Base-by-base conservation (phyloP, 257 asterid genomes). In the Fraxinus americana region DNA sequence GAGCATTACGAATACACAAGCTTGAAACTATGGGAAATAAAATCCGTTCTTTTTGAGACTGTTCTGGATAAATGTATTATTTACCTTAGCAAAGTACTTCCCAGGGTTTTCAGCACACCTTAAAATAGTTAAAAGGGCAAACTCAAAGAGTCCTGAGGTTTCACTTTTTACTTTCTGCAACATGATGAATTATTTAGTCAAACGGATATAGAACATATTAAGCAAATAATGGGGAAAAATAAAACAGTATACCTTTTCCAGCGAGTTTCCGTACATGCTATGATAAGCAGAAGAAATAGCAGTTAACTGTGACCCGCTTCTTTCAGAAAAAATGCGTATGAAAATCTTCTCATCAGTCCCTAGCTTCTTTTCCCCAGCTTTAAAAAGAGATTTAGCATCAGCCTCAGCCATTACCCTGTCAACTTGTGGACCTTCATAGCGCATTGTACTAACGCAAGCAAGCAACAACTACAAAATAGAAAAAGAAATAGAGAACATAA, bases 361-460 rank as follows among this genome's bases (percentile, higher is more conserved):
- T 35, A 94, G 54, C 88, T 75, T 92, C 86, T 82, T 96, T 79
- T 92, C 99, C 59, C 99, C 99, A 30, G 99, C 98, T 83, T 91
- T 93, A 68, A 39, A 96, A 70, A 96, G 97, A 71, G 90, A 71
- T 85, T 88, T 92, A 80, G 99, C 97, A 88, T 96, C 99, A 74
- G 84, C 83, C 35, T 96, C 97, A 3, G 66, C 93, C 82, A 79
- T 73, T 75, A 86, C 88, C 74, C 84, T 77, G 82, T 96, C 99
- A 83, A 91, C 86, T 85, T 90, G 94, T n/a, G 92, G 95, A 80
- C 99, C 99, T 87, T 93, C 98, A 73, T 93, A 91, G 30, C 98
- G 91, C 48, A 79, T 23, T 30, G 81, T 50, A 79, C 83, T 82
- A 68, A 89, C 65, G 54, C 72, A 92, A 32, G 97, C 88, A 63